Evolutionary conservation across 768 basidiomycete genomes (phyloP).

Genomic region (Phaeotremella skinneri): DNA sequence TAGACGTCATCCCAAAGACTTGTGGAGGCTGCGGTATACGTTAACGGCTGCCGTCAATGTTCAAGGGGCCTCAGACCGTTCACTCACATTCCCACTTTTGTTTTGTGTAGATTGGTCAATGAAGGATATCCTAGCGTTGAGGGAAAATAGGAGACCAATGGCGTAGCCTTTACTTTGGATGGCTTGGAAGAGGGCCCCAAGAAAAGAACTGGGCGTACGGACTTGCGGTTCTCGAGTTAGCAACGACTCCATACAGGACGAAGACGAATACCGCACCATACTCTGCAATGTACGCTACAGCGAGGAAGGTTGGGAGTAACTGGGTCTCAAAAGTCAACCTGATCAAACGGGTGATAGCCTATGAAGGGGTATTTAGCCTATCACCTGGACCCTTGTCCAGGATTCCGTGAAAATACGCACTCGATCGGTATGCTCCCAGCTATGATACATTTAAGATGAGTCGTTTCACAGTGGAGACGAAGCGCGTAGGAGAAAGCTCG

Average conservation of each 20-base stretch:
- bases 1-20: constrained; percentile 15
- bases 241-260: not conserved
- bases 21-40: constrained; percentile 18
- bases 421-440: constrained; percentile 34
- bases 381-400: not conserved
- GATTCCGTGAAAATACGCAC: no score
- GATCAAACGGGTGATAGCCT: constrained; percentile 15
- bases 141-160: constrained; percentile 27
- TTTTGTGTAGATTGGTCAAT: not conserved
- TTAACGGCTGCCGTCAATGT: not conserved
- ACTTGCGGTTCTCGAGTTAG: constrained; percentile 3
- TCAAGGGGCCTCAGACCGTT: not conserved
- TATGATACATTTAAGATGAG: no score
- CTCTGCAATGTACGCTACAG: constrained; percentile 23
- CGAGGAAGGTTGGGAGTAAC: constrained; percentile 21
- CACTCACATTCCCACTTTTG: constrained; percentile 2
- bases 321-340: constrained; percentile 28
- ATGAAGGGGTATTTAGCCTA: not conserved
- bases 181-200: constrained; percentile 28
- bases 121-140: constrained; percentile 25
- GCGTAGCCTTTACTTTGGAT: constrained; percentile 34
- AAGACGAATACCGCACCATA: constrained; percentile 14
- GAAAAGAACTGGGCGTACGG: constrained; percentile 24
- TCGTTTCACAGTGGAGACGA: no score
- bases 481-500: not conserved